Evolutionary conservation across 2,329 filamentous ascomycete genomes (phyloP), one percentile per base, ranked within the genome.

Genomic region (Coniochaeta sp.): DNA sequence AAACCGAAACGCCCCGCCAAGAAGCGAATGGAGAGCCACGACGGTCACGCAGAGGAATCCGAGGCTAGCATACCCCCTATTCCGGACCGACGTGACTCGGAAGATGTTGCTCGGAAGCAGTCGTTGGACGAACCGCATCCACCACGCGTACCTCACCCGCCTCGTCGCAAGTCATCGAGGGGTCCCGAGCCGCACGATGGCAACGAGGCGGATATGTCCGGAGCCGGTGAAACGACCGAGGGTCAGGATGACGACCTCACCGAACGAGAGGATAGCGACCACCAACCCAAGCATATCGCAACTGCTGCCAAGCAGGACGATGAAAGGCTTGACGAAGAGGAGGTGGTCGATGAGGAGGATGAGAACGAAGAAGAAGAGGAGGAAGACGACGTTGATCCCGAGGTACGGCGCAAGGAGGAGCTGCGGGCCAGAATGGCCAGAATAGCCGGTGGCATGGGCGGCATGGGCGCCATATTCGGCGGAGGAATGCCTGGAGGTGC

Each of bases 371-470:
- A 88, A n/a, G 89, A 89, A 22, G 89, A 91, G 34, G 90, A 93
- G 56, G 90, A 93, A 55, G 90, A 93, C 31, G 91, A 96, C 17
- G 79, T 96, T 58, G 93, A 98, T 68, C 91, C 92, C 1, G 95
- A 99, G 72, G 81, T 91, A 24, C 87, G 85, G 66, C 88, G 93
- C 58, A 90, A 89, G 71, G 87, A 96, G 75, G 93, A 97, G 71
- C 80, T 99, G 34, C 86, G 95, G 62, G 92, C 95, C 63, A 87
- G 95, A 67, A 99, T 99, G 91, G 95, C 95, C 54, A 97, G 96
- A 76, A 95, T 99, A 89, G 96, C 93, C 66, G 93, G 93, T 60
- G 93, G 93, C 24, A 96, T 96, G 91, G 91, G 91, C 71, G 91
- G 91, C 67, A 95, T 98, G 87, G 54, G 31, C 19, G 54, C 31